Evolutionary conservation across 164 flowering plant genomes (phyloP).

Genomic region (Houttuynia cordata): DNA sequence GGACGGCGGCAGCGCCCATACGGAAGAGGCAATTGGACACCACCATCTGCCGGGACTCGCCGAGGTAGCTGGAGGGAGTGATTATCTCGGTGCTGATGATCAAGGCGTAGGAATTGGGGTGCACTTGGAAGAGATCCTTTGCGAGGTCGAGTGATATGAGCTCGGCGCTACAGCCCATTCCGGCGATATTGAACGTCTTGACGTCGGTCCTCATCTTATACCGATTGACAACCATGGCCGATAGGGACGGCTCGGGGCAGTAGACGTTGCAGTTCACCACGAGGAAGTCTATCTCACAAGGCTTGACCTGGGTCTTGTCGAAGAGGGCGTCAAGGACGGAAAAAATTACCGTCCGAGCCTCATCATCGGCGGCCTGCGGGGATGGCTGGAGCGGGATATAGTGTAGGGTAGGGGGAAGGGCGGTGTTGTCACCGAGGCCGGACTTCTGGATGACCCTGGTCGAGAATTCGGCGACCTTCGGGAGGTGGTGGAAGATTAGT

Average conservation of each 20-base stretch:
- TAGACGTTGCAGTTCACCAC: conserved; percentile 4
- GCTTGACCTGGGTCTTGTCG: neutral
- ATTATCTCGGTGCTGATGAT: no score
- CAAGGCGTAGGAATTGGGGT: no score
- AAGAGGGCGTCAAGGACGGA: conserved; percentile 6
- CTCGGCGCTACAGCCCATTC: no score
- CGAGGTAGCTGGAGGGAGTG: neutral
- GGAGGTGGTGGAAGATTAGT: neutral
- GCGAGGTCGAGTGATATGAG: no score
- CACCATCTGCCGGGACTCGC: neutral
- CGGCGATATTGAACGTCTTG: no score
- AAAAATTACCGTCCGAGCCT: conserved; percentile 6
- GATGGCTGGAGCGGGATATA: conserved; percentile 1
- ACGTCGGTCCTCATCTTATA: no score
- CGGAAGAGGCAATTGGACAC: conserved; percentile 1
- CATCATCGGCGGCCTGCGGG: neutral
- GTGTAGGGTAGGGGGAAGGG: conserved; percentile 1
- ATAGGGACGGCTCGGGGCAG: conserved; percentile 5
- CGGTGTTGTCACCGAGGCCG: conserved; percentile 4
- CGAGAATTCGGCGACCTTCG: neutral
- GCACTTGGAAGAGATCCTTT: no score
- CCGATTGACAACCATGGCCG: conserved; percentile 9
- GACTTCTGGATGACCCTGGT: neutral
- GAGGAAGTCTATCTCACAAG: conserved; percentile 1
- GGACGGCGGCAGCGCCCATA: conserved; percentile 5